Evolutionary conservation across 192 early-diverging fungal genomes (phyloP).

Genomic region (Entomortierella lignicola): DNA sequence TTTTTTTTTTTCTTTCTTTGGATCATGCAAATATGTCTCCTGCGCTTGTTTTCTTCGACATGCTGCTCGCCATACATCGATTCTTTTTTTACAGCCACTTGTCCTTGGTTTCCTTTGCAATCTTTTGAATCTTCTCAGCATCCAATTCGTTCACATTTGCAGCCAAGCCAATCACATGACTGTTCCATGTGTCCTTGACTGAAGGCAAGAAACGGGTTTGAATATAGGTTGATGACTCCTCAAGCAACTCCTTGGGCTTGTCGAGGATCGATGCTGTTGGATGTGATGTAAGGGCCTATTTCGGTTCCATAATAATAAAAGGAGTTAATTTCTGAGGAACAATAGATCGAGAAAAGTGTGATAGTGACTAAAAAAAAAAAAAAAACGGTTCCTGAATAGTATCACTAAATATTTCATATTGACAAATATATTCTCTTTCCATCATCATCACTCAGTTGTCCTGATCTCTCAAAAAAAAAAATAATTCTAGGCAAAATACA

Average conservation of each 20-base stretch:
- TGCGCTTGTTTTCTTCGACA: not conserved
- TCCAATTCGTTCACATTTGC: conserved; percentile 47
- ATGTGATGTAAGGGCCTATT: conserved; percentile 51
- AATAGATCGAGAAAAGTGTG: no score
- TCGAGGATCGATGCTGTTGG: conserved; percentile 51
- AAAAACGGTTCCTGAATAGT: no score
- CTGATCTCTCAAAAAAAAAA: no score
- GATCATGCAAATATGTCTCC: not conserved
- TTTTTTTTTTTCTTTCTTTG: conserved; percentile 11
- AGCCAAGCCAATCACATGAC: conserved; percentile 46
- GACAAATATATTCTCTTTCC: no score
- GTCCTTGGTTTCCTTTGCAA: conserved; percentile 50
- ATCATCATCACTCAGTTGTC: no score
- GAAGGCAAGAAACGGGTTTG: conserved; percentile 38
- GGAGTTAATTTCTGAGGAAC: no score
- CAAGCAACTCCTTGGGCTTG: conserved; percentile 50
- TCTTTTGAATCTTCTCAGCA: conserved; percentile 50
- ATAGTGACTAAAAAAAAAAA: no score
- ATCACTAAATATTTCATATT: no score
- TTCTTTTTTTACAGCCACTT: conserved; percentile 57
- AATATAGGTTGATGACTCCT: conserved; percentile 42
- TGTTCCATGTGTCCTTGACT: conserved; percentile 54
- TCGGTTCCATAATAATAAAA: not conserved
- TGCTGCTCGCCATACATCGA: not conserved
- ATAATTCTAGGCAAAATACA: no score